Conservation (phyloP, 345 rosid genomes). For the Acer campestre region DNA sequence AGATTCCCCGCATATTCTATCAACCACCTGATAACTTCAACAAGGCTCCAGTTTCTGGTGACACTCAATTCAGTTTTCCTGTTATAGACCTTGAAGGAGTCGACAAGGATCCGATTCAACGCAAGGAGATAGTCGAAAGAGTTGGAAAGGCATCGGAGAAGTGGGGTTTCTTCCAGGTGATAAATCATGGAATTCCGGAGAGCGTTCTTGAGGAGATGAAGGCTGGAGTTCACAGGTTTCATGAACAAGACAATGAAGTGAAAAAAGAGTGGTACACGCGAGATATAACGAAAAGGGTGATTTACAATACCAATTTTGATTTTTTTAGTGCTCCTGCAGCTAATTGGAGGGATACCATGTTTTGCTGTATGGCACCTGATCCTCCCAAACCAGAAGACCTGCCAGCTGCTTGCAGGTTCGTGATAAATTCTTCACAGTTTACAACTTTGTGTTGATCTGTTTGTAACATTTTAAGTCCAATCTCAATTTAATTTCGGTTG, state of each 20-base stretch:
- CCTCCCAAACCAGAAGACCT: conserved; percentile 35
- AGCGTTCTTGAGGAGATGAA: conserved; percentile 15
- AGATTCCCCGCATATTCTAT: conserved; percentile 17
- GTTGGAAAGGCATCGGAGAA: background rate
- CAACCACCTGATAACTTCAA: background rate
- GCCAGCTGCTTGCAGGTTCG: conserved; percentile 35
- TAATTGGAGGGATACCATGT: conserved; percentile 45
- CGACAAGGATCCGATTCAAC: background rate
- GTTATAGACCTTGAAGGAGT: conserved; percentile 8
- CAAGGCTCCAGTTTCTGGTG: background rate
- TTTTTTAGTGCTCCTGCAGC: conserved; percentile 31
- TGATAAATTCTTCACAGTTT: background rate
- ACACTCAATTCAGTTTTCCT: background rate
- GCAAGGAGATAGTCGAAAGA: conserved; percentile 17
- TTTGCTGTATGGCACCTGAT: conserved; percentile 29
- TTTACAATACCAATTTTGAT: conserved; percentile 26
- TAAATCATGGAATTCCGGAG: conserved; percentile 21
- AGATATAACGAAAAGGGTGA: background rate
- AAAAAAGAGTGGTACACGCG: conserved; percentile 23
- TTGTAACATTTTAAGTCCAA: too few relatives aligned
- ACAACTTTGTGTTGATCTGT: background rate
- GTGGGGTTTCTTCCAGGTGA: conserved; percentile 23
- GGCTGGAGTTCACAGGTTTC: conserved; percentile 6
- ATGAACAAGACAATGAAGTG: conserved; percentile 25
- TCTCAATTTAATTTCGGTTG: too few relatives aligned